phyloP scores from a whole-genome alignment of 2,329 filamentous ascomycete species.

The Exutisphaerella laricina region DNA sequence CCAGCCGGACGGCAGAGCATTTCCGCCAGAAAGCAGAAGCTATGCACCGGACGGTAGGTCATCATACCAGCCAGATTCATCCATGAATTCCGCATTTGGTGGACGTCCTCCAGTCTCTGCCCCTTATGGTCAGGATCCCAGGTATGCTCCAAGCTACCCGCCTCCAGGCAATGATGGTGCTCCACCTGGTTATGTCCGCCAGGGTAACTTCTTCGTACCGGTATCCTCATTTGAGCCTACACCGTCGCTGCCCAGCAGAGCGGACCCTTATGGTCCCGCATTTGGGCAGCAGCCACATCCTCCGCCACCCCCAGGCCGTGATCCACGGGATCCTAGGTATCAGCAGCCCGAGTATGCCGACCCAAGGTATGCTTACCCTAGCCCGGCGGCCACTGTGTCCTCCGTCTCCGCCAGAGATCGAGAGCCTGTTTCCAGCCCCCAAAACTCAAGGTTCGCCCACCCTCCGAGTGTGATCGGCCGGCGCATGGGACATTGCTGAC shows the following conservation, averaged over 20 bases:
- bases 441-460: constrained; percentile 30
- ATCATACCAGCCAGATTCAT: constrained; percentile 23
- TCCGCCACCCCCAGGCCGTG: constrained; percentile 17
- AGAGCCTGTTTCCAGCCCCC: constrained; percentile 27
- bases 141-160: constrained; percentile 29
- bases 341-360: constrained; percentile 29
- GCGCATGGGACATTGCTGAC: too few species aligned
- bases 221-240: constrained; percentile 26
- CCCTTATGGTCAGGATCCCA: constrained; percentile 27
- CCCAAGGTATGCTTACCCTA: constrained; percentile 33
- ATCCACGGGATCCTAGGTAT: constrained; percentile 27
- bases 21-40: constrained; percentile 21
- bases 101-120: constrained; percentile 24
- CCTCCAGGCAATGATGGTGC: constrained; percentile 26
- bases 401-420: constrained; percentile 26
- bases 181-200: constrained; percentile 32
- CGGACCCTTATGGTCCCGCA: constrained; percentile 24
- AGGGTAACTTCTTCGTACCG: constrained; percentile 33
- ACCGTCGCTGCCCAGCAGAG: constrained; percentile 23
- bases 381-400: constrained; percentile 31
- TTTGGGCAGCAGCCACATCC: constrained; percentile 20
- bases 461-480: constrained; percentile 1
- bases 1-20: constrained; percentile 23
- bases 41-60: constrained; percentile 23
- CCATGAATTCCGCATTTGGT: constrained; percentile 22